Base-by-base conservation (phyloP, 2,329 filamentous ascomycete genomes). In the Emergomyces orientalis region DNA sequence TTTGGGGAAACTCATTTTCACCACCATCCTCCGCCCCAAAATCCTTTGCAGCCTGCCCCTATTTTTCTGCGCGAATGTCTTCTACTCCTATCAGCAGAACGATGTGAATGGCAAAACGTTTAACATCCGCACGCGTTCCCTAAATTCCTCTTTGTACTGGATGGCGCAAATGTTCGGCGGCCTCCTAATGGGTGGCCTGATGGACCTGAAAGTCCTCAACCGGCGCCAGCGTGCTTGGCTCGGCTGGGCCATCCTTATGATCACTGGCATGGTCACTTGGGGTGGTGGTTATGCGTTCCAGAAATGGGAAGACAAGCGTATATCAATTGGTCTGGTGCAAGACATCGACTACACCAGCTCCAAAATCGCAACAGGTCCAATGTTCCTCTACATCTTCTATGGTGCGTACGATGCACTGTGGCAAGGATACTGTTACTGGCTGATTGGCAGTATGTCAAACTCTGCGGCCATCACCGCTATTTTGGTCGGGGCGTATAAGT, bases 341-440 rank as follows among this genome's bases (percentile, higher is more conserved):
- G 75, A 79, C 59, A 71, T 82, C 62, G 80, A 82, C 68, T 82
- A 78, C 65, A 79, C 73, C 39, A 80, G 79, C 45, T 66, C 72
- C 49, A 27, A 51, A 11, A 76, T 80, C 49, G 86, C 82, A 60
- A 79, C 80, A 6, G 86, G 85, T 0, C 86, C 86, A 11, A 86
- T 89, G 68, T 84, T 88, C 68, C 76, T 89, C 17, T 88, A 88
- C 77, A 85, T 88, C 71, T 88, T 87, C 74, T 89, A 88, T 70
- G 86, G 87, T 49, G 81, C 84, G 65, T 87, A 85, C 69, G 87
- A 89, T 71, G 84, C 86, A 1, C 78, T 85, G 22, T 88, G 85
- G 85, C 86, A 88, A 72, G 84, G 82, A 2, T 82, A 78, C 66
- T 83, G 84, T 60, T 87, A 88, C 77, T 88, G 85, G 85, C 69